Base-by-base conservation (phyloP, 225 moss, liverwort and hornwort genomes). In the Climacium dendroides region DNA sequence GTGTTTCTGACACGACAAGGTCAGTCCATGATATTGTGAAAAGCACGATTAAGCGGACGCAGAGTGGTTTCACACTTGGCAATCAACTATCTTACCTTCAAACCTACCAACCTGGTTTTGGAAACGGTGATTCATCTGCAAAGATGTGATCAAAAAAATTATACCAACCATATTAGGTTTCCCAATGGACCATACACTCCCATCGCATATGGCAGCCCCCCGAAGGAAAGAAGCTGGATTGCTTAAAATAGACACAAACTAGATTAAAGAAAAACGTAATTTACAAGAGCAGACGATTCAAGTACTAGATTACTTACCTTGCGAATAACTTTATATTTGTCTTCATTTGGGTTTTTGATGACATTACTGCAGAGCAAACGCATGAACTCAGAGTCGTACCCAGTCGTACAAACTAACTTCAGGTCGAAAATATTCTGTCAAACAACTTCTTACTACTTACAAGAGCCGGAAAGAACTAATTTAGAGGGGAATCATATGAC, bases 111-210 rank as follows among this genome's bases (percentile, higher is more conserved):
- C 90, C 74, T 63, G 64, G 37, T 92, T 85, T 54, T 89, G 88
- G 74, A 95, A 93, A 71, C 82, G 89, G 77, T 82, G 28, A 89
- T 95, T 95, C 60, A 35, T 86, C 95, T 95, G 94, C 89, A 82
- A 82, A 89, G 79, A 52, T 43, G n/a, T 77, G 71, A 79, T 70
- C 55, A 78, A 54, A 85, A 78, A 67, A 85, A 63, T 47, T 47
- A 64, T 69, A 85, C 69, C 88, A 82, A 79, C 81, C 39, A 85
- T 47, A 78, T 85, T 87, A 89, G 84, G 48, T n/a, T 60, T 59
- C 41, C 83, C 70, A 41, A 53, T 43, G 53, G 47, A 87, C 23
- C 86, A 41, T 54, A 26, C 55, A 65, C 25, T 74, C 19, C 43
- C 85, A 45, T 39, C 41, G 17, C 41, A 34, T 47, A 47, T n/a